phyloP scores from a whole-genome alignment of 1,139 yeast genomes.

The Yamadazyma sp. region DNA sequence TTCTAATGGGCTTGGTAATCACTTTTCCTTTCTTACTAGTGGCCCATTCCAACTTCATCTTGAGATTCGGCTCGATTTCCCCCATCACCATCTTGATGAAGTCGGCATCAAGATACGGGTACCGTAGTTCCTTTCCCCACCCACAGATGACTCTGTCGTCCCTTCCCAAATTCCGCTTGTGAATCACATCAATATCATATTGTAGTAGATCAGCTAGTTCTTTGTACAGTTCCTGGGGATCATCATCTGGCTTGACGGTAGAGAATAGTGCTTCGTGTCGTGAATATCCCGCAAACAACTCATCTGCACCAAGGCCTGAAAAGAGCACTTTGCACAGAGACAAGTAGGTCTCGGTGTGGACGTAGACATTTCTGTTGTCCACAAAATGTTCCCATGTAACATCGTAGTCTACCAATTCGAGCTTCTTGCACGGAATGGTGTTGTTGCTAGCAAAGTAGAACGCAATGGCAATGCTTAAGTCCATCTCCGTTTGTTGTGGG shows the following conservation, averaged over 20 bases:
- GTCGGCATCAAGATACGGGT: conserved; percentile 75
- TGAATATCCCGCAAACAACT: conserved; percentile 89
- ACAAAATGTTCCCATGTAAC: conserved; percentile 25
- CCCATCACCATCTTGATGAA: conserved; percentile 55
- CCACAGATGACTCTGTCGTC: conserved; percentile 84
- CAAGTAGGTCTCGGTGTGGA: conserved; percentile 23
- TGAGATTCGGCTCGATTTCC: conserved; percentile 52
- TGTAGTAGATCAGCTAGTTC: conserved; percentile 51
- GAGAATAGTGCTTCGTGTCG: conserved; percentile 61
- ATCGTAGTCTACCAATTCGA: conserved; percentile 15
- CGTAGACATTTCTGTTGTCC: conserved; percentile 14
- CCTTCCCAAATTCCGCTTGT: conserved; percentile 79
- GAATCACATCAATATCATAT: conserved; percentile 69
- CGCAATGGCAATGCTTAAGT: conserved; percentile 88
- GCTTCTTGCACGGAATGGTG: conserved; percentile 10
- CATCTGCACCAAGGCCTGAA: conserved; percentile 98
- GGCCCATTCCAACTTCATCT: conserved; percentile 37
- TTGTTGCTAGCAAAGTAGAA: conserved; percentile 86
- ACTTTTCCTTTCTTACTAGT: conserved; percentile 30
- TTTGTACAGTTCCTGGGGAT: conserved; percentile 20
- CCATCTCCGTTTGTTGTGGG: conserved; percentile 93
- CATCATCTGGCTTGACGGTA: conserved; percentile 20
- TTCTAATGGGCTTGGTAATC: conserved; percentile 44
- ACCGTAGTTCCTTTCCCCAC: conserved; percentile 90
- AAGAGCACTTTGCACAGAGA: conserved; percentile 69